A percentile compares a stretch with the other conserved stretches of the same genome.
Conservation (phyloP, 1,139 yeast species). For the Debaryomyces subglobosus region DNA sequence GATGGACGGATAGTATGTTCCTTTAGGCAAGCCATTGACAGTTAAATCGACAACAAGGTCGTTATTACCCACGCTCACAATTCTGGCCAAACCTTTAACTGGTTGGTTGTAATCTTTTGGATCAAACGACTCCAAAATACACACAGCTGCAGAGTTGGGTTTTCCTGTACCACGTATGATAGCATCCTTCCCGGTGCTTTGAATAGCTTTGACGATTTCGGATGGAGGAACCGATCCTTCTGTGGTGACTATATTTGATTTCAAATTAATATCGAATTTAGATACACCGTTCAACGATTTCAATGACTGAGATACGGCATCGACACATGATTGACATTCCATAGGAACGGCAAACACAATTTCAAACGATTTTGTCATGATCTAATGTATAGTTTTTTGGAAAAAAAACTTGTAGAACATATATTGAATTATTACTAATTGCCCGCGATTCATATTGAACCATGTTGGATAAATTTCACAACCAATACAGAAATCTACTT, state of each 20-base stretch:
- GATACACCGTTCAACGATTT: conserved; percentile 48
- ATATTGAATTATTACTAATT: background rate
- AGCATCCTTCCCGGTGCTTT: conserved; percentile 79
- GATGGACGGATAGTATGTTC: conserved; percentile 70
- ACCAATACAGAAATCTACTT: background rate
- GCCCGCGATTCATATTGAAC: background rate
- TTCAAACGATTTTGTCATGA: conserved; percentile 49
- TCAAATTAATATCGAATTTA: conserved; percentile 54
- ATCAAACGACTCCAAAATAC: conserved; percentile 78
- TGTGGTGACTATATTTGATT: conserved; percentile 61
- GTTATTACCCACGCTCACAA: conserved; percentile 64
- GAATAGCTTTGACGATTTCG: conserved; percentile 63
- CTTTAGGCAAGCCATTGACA: conserved; percentile 66
- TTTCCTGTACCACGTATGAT: conserved; percentile 89
- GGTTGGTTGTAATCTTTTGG: conserved; percentile 52
- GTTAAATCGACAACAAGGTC: conserved; percentile 74
- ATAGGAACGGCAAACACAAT: conserved; percentile 80
- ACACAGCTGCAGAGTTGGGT: conserved; percentile 88
- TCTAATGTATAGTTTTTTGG: background rate
- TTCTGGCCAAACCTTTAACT: conserved; percentile 85
- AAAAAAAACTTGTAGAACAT: background rate
- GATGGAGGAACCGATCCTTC: conserved; percentile 74
- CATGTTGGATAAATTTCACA: background rate
- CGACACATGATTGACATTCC: conserved; percentile 72
- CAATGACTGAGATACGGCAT: conserved; percentile 58